Evolutionary conservation across 768 basidiomycete genomes (phyloP), one percentile per base, ranked within the genome.

Genomic region (Psilocybe cubensis): DNA sequence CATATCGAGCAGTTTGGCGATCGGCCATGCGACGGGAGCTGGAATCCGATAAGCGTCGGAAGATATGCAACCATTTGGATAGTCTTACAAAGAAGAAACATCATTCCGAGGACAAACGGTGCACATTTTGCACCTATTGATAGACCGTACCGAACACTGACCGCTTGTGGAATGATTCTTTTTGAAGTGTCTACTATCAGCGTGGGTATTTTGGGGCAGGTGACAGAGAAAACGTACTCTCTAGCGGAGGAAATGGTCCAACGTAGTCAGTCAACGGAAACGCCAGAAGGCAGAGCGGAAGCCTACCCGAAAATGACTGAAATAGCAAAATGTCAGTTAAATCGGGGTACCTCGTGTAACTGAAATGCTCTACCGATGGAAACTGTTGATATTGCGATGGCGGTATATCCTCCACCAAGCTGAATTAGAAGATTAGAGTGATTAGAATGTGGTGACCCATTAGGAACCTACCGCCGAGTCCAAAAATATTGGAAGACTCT

Each of bases 11-110:
- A 98, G 72, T 63, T 87, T 87, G 10, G 90, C 89, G 54, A 87
- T 88, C 3, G 91, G 91, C 69, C 80, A 95, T 0, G 94, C 92
- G 52, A 96, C 77, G 2, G 93, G 93, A 6, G 88, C 85, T 88
- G 11, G 3, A 23, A 28, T 50, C 18, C n/a, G 3, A n/a, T 44
- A 17, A 20, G 50, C n/a, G 29, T 25, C 25, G 3, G 4, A 20
- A 29, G 6, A 2, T 21, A 41, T 73, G 18, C 8, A n/a, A 17
- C 20, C 8, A 24, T 18, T 17, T 14, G 11, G n/a, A 27, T 85
- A 83, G 80, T 31, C 70, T 20, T 58, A 79, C 80, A 69, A 23
- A 82, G 75, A 27, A 91, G 65, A 66, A 84, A 88, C 90, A 94
- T 93, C 60, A 93, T 73, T 10, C 64, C 71, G 14, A 88, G 78